phyloP scores from a whole-genome alignment of 768 basidiomycete genomes.

The Strobilomyces confusus region DNA sequence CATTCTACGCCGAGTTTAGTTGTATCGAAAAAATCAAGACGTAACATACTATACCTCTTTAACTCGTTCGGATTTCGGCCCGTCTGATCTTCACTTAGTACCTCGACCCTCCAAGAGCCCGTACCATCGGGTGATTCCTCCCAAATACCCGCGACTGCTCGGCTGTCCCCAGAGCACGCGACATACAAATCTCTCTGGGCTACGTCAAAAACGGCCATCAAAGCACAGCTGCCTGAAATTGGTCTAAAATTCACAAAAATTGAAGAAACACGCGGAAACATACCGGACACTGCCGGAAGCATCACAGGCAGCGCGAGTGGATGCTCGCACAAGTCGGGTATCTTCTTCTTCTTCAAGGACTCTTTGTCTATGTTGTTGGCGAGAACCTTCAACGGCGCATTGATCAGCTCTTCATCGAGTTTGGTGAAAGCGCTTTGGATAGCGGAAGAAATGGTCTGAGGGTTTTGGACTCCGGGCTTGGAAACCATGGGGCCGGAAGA shows the following conservation, averaged over 20 bases:
- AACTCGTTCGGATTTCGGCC: conserved; percentile 86
- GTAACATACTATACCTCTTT: conserved; percentile 53
- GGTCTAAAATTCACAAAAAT: conserved; percentile 10
- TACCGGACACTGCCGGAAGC: conserved; percentile 77
- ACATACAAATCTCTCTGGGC: conserved; percentile 80
- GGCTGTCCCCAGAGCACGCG: conserved; percentile 88
- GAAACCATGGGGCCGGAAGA: conserved; percentile 32
- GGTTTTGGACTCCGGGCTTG: conserved; percentile 35
- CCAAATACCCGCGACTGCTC: conserved; percentile 95
- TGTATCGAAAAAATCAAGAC: background rate
- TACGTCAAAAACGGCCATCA: conserved; percentile 85
- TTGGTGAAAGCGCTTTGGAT: conserved; percentile 75
- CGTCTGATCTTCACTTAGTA: conserved; percentile 95
- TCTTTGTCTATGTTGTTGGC: conserved; percentile 52
- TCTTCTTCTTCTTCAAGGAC: conserved; percentile 43
- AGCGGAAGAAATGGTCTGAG: conserved; percentile 58
- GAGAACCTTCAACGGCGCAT: conserved; percentile 71
- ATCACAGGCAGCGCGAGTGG: conserved; percentile 69
- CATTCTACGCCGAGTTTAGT: conserved; percentile 43
- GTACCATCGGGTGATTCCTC: conserved; percentile 58
- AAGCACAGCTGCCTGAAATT: conserved; percentile 76
- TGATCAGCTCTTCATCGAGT: conserved; percentile 82
- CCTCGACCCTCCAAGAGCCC: conserved; percentile 87
- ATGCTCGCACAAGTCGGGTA: conserved; percentile 68
- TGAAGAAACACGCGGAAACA: conserved; percentile 11